Percentiles rank a stretch among this genome's conserved stretches.
Evolutionary conservation across 148 eudicot species (phyloP).

Genomic region (Nepenthes mirabilis): DNA sequence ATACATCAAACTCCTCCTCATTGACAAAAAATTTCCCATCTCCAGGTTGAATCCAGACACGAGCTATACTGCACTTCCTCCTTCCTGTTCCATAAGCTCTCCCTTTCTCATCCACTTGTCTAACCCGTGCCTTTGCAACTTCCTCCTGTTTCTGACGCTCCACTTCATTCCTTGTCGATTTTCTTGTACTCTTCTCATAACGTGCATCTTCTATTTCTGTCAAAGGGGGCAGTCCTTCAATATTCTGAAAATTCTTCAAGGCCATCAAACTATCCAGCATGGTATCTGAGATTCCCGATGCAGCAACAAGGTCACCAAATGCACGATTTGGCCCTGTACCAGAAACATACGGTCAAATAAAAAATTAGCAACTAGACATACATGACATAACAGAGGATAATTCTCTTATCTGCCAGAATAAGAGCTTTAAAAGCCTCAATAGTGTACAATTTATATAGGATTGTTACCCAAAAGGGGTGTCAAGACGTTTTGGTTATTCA

Average conservation of each 20-base stretch:
- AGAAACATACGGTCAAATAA: not conserved
- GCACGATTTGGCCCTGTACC: conserved; percentile 78
- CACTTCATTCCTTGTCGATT: conserved; percentile 57
- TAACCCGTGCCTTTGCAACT: conserved; percentile 65
- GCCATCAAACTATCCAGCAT: conserved; percentile 93
- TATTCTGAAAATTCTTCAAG: conserved; percentile 59
- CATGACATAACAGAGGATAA: too few species aligned
- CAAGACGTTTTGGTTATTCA: too few species aligned
- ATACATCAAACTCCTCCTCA: conserved; percentile 81
- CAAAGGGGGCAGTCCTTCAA: conserved; percentile 78
- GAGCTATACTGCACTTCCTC: conserved; percentile 89
- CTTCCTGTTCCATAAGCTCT: conserved; percentile 96
- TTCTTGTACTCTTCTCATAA: conserved; percentile 46
- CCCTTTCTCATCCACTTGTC: conserved; percentile 70
- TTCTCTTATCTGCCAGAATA: too few species aligned
- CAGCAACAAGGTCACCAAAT: conserved; percentile 85
- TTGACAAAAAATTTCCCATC: conserved; percentile 66
- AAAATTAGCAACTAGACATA: too few species aligned
- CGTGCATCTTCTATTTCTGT: conserved; percentile 68
- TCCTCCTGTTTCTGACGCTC: conserved; percentile 87
- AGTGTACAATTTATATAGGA: too few species aligned
- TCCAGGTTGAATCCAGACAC: conserved; percentile 94
- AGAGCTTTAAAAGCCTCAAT: too few species aligned
- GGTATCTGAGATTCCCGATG: conserved; percentile 85
- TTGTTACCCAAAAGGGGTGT: too few species aligned